These are phyloP conservation scores for Fusarium sarcochroum DNA, from an alignment of 2,329 filamentous ascomycete species.

Conservation along the genomic window DNA sequence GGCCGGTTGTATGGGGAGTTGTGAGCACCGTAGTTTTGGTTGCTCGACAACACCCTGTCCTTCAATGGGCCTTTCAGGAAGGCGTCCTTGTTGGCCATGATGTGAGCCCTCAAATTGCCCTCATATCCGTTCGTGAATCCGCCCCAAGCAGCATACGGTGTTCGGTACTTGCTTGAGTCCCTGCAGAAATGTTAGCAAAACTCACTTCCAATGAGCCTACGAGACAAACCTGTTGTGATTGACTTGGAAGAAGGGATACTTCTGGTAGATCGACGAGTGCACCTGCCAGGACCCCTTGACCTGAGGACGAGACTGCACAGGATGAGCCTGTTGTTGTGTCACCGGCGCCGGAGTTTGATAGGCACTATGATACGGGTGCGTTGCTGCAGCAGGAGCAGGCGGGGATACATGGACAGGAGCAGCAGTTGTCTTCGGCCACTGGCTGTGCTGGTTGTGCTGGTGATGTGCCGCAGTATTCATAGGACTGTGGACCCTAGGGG, in stretches of 20 bases:
- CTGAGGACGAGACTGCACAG: slow-evolving; percentile 37
- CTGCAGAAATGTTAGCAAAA: slow-evolving; percentile 52
- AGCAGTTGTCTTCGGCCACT: slow-evolving; percentile 22
- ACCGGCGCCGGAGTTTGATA: slow-evolving; percentile 16
- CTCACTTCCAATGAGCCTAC: not conserved
- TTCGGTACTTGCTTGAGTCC: slow-evolving; percentile 69
- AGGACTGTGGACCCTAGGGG: slow-evolving; percentile 4
- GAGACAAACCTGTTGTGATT: slow-evolving; percentile 68
- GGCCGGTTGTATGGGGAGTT: slow-evolving; percentile 10
- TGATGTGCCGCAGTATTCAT: slow-evolving; percentile 5
- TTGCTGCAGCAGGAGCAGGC: slow-evolving; percentile 2
- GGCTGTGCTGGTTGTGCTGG: slow-evolving; percentile 30
- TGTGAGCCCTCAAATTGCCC: slow-evolving; percentile 63
- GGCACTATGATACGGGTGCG: slow-evolving; percentile 2
- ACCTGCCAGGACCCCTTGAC: slow-evolving; percentile 53
- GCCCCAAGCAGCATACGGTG: slow-evolving; percentile 69
- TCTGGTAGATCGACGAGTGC: slow-evolving; percentile 62
- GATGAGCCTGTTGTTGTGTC: slow-evolving; percentile 26
- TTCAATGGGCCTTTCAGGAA: slow-evolving; percentile 48
- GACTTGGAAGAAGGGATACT: slow-evolving; percentile 71
- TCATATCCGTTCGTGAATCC: slow-evolving; percentile 75
- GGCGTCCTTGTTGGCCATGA: slow-evolving; percentile 55
- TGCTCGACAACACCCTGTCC: slow-evolving; percentile 2
- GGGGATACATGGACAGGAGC: not conserved
- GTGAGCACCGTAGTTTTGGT: slow-evolving; percentile 1